Conservation (phyloP, 225 moss, liverwort and hornwort species). For the Straminergon stramineum region DNA sequence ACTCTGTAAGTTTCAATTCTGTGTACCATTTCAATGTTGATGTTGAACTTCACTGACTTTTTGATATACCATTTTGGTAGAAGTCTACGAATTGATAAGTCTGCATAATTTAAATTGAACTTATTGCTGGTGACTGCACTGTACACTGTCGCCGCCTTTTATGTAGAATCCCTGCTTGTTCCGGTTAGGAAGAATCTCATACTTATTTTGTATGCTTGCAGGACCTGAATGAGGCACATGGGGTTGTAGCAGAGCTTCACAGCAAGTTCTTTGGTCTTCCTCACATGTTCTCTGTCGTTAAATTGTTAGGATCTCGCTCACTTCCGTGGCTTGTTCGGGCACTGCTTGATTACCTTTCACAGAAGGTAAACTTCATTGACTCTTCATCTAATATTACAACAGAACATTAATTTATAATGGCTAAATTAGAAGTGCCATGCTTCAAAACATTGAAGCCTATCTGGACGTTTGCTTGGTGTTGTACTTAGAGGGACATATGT, state of each 20-base stretch:
- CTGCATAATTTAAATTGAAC: neutral
- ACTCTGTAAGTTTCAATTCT: slow-evolving; percentile 36
- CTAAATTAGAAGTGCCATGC: neutral
- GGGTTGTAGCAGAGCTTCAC: slow-evolving; percentile 72
- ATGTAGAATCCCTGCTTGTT: neutral
- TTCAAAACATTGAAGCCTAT: neutral
- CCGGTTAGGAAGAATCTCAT: neutral
- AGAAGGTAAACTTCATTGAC: slow-evolving; percentile 48
- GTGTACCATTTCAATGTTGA: neutral
- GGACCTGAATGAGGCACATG: slow-evolving; percentile 81
- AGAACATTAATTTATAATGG: neutral
- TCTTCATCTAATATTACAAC: neutral
- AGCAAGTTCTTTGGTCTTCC: slow-evolving; percentile 90
- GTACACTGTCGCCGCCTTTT: neutral
- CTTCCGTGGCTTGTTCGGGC: slow-evolving; percentile 95
- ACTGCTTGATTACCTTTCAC: slow-evolving; percentile 77
- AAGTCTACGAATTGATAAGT: neutral
- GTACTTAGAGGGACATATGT: neutral
- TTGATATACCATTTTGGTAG: neutral
- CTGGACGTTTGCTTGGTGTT: neutral
- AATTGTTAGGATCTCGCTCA: slow-evolving; percentile 83
- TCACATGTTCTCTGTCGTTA: slow-evolving; percentile 85
- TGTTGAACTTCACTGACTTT: neutral
- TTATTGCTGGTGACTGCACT: neutral
- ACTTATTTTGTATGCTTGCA: slow-evolving; percentile 15